A percentile compares a stretch with the other conserved stretches of the same genome.
phyloP scores from a whole-genome alignment of 1,284 basidiomycete genomes.

The Baeospora myosura region DNA sequence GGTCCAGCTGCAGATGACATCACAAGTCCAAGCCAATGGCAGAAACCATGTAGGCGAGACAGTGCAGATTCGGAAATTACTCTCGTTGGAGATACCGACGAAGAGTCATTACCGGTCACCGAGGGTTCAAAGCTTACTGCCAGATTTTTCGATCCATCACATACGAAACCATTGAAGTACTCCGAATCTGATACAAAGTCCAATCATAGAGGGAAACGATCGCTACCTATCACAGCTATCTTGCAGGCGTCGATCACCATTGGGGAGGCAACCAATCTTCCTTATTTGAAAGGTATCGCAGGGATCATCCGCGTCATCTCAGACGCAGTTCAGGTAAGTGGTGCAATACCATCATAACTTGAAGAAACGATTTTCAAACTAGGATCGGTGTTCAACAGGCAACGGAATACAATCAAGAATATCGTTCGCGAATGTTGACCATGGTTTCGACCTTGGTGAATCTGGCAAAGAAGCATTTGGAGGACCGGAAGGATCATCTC shows the following conservation, averaged over 20 bases:
- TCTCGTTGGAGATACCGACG: too few relatives aligned
- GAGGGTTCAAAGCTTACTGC: too few relatives aligned
- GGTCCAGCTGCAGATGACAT: too few relatives aligned
- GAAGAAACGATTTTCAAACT: neutral
- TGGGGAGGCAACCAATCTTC: conserved; percentile 14
- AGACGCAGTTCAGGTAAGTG: conserved; percentile 13
- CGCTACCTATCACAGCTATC: conserved; percentile 1
- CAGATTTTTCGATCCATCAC: too few relatives aligned
- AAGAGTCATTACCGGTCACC: too few relatives aligned
- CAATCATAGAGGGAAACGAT: too few relatives aligned
- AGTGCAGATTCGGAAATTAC: too few relatives aligned
- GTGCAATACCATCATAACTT: neutral
- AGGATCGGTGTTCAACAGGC: conserved; percentile 8
- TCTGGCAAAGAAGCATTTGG: conserved; percentile 6
- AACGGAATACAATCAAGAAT: conserved; percentile 13
- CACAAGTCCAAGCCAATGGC: too few relatives aligned
- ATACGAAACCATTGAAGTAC: too few relatives aligned
- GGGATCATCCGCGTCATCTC: conserved; percentile 13
- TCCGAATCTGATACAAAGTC: too few relatives aligned
- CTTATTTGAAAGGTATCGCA: conserved; percentile 15
- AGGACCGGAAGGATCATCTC: conserved; percentile 5
- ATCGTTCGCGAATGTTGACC: conserved; percentile 10
- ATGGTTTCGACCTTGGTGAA: conserved; percentile 13
- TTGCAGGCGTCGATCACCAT: conserved; percentile 10
- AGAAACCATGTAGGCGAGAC: too few relatives aligned